Conservation (phyloP, 352 stramenopile genomes). For the Peronospora farinosa region DNA sequence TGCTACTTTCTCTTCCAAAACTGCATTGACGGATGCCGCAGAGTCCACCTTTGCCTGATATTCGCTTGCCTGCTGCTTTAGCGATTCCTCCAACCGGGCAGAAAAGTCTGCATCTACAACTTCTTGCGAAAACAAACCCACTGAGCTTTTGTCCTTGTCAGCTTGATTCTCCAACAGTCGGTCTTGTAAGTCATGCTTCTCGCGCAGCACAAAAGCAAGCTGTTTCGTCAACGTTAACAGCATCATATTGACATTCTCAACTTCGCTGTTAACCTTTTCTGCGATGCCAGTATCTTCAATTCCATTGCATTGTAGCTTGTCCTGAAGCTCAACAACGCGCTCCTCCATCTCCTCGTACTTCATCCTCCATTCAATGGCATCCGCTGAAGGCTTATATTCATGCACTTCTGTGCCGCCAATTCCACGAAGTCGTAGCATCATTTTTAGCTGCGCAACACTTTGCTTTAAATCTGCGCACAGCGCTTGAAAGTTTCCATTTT, state of each 20-base stretch:
- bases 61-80: slow-evolving; percentile 40
- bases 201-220: slow-evolving; percentile 53
- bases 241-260: slow-evolving; percentile 67
- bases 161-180: slow-evolving; percentile 31
- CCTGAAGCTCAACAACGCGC: slow-evolving; percentile 43
- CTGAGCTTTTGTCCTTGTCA: slow-evolving; percentile 19
- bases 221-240: slow-evolving; percentile 56
- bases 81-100: slow-evolving; percentile 31
- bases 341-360: slow-evolving; percentile 81
- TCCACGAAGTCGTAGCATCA: slow-evolving; percentile 45
- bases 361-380: slow-evolving; percentile 78
- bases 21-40: slow-evolving; percentile 24
- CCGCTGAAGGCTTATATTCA: slow-evolving; percentile 57
- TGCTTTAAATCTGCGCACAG: slow-evolving; percentile 56
- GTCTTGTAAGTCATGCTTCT: slow-evolving; percentile 72
- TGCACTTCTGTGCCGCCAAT: slow-evolving; percentile 18
- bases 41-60: slow-evolving; percentile 43
- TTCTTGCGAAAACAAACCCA: slow-evolving; percentile 15
- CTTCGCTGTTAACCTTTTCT: slow-evolving; percentile 24
- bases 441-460: slow-evolving; percentile 47
- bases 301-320: slow-evolving; percentile 30
- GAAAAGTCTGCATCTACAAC: slow-evolving; percentile 24
- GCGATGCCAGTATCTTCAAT: slow-evolving; percentile 5
- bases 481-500: slow-evolving; percentile 45
- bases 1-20: slow-evolving; percentile 40